Evolutionary conservation across 2,329 filamentous ascomycete species (phyloP), one percentile per base, ranked within the genome.

Genomic region (Cladophialophora exuberans): DNA sequence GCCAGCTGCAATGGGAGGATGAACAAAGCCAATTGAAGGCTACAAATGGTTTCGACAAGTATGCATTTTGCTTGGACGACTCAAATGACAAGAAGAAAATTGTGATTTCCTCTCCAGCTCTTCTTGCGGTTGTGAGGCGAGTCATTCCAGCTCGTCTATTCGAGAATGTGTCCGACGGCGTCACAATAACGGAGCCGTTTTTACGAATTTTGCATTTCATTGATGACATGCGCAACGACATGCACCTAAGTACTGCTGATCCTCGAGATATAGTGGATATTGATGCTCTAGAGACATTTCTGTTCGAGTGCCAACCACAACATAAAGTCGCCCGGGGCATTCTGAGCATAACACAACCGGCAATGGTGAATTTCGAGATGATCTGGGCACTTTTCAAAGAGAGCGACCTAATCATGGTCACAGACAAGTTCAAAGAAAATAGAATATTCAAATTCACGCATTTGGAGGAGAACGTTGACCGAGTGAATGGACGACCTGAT

Each of bases 361-460:
- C 10, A 17, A 17, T 43, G 2, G 47, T 43, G 11, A 51, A 35
- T 22, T 51, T 51, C 7, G 47, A 51, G 11, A 51, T 44, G 3
- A 33, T 51, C 22, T 51, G 47, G 47, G 47, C 47, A 2, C 36
- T 51, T 11, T 51, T 51, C 26, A 43, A 35, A 51, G 31, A 10
- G 10, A 35, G 47, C 33, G 47, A 51, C 7, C 35, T 22, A n/a
- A 25, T 51, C 26, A 23, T 45, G 18, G 36, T 44, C 35, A 33
- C 22, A 51, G 47, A 51, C 35, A 33, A 35, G 20, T 35, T 51
- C 15, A 35, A 51, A 20, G 47, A 51, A 35, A 51, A 43, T 23
- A 9, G 31, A 10, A 33, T 51, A 18, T 51, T 51, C 47, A 51
- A 43, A 43, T 51, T 51, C 20, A 51, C 47, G 6, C 47, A 35